phyloP scores from a whole-genome alignment of 1,139 yeast genomes.

The Petasospora fabianii region DNA sequence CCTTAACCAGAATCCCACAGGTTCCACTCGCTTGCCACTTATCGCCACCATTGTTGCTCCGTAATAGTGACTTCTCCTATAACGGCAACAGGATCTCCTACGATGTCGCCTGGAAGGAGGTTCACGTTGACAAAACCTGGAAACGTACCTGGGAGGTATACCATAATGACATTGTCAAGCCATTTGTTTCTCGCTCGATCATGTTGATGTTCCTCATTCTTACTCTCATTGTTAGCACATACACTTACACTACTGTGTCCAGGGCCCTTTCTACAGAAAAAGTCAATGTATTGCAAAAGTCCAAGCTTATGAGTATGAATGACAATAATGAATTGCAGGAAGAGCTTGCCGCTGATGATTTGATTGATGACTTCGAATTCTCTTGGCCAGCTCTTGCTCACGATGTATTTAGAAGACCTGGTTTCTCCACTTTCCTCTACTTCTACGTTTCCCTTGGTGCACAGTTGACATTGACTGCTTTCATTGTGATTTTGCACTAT shows the following conservation, averaged over 20 bases:
- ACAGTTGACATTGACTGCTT: slow-evolving; percentile 14
- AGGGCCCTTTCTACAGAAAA: slow-evolving; percentile 19
- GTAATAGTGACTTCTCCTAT: slow-evolving; percentile 22
- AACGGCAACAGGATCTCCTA: slow-evolving; percentile 28
- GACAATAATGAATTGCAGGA: slow-evolving; percentile 6
- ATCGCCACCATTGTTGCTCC: slow-evolving; percentile 24
- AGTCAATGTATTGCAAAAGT: slow-evolving; percentile 12
- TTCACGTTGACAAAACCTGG: slow-evolving; percentile 15
- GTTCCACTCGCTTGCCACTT: slow-evolving; percentile 21
- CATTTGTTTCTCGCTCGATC: slow-evolving; percentile 22
- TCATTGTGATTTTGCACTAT: slow-evolving; percentile 9
- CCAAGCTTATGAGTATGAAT: slow-evolving; percentile 7
- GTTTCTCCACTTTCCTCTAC: slow-evolving; percentile 9
- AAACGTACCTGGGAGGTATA: slow-evolving; percentile 21
- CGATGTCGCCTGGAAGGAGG: slow-evolving; percentile 27
- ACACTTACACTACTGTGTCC: slow-evolving; percentile 22
- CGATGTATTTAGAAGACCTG: slow-evolving; percentile 25
- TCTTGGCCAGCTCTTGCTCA: slow-evolving; percentile 26
- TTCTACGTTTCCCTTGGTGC: slow-evolving; percentile 20
- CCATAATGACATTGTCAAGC: slow-evolving; percentile 25
- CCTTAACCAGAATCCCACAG: slow-evolving; percentile 24
- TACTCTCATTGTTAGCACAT: slow-evolving; percentile 31
- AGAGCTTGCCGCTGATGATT: slow-evolving; percentile 13
- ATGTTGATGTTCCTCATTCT: slow-evolving; percentile 20
- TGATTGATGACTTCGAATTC: slow-evolving; percentile 19